Evolutionary conservation across 2,329 filamentous ascomycete genomes (phyloP).

Genomic region (Penicillium freii): DNA sequence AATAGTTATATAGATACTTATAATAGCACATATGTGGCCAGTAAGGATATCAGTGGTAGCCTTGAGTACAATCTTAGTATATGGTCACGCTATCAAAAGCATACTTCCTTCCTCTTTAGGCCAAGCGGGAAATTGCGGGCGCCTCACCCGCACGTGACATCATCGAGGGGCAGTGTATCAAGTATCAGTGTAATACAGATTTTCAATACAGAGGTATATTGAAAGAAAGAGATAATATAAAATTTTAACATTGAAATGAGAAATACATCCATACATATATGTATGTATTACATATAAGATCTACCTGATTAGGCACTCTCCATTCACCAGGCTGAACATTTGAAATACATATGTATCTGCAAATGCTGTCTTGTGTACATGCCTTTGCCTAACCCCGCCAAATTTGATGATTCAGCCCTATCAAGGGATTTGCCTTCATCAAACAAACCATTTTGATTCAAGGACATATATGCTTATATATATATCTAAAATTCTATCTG

Average conservation of each 20-base stretch:
- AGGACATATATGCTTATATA: neutral
- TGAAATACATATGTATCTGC: neutral
- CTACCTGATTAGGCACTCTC: neutral
- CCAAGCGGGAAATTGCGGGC: slow-evolving; percentile 12
- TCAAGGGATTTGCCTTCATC: neutral
- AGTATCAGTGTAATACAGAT: neutral
- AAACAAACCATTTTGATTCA: neutral
- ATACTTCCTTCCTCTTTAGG: slow-evolving; percentile 15
- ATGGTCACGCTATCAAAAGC: neutral
- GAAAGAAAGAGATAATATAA: neutral
- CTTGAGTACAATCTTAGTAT: neutral
- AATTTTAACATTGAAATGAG: neutral
- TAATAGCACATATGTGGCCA: neutral
- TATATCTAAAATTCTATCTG: neutral
- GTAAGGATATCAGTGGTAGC: neutral
- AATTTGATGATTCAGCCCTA: neutral
- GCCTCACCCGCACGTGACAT: slow-evolving; percentile 29
- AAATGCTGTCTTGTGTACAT: neutral
- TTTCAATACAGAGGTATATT: slow-evolving; percentile 8
- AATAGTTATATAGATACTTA: neutral
- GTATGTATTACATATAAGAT: neutral
- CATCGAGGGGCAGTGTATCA: slow-evolving; percentile 24
- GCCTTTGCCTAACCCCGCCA: neutral
- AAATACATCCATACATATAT: neutral
- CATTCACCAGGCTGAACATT: neutral